Conservation (phyloP, 2,329 filamentous ascomycete species). For the Paramyrothecium roridum region DNA sequence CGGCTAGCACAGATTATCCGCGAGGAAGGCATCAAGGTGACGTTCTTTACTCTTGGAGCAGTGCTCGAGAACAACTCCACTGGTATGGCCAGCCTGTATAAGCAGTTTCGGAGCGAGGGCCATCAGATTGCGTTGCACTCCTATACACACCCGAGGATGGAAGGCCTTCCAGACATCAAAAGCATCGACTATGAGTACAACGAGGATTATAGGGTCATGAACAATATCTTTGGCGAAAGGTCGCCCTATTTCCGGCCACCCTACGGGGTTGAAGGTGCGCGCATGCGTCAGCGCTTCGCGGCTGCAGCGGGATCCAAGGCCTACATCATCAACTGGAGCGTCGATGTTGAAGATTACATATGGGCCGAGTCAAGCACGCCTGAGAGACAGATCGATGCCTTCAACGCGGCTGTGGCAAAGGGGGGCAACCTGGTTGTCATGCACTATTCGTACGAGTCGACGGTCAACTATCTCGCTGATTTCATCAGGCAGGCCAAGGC, state of each 20-base stretch:
- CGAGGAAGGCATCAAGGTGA: constrained; percentile 60
- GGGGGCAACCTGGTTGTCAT: constrained; percentile 65
- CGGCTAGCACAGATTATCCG: constrained; percentile 56
- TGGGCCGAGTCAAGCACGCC: constrained; percentile 62
- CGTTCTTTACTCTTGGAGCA: constrained; percentile 68
- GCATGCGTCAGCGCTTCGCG: constrained; percentile 61
- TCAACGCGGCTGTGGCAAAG: constrained; percentile 58
- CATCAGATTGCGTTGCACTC: constrained; percentile 69
- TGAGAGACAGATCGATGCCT: constrained; percentile 64
- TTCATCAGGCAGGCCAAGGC: constrained; percentile 64
- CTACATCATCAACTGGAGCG: constrained; percentile 64
- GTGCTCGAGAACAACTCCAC: constrained; percentile 56
- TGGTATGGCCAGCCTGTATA: constrained; percentile 62
- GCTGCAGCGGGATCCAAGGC: constrained; percentile 47
- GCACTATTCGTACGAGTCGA: constrained; percentile 65
- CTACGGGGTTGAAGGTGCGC: constrained; percentile 65
- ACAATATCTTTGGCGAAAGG: constrained; percentile 29
- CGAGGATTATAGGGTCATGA: constrained; percentile 50
- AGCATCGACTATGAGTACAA: constrained; percentile 61
- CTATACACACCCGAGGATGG: constrained; percentile 65
- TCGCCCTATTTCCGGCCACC: constrained; percentile 64
- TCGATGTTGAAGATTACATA: constrained; percentile 70
- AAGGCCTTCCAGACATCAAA: constrained; percentile 48
- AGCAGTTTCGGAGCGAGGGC: constrained; percentile 57
- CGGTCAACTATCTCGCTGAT: constrained; percentile 60